Evolutionary conservation across 2,329 filamentous ascomycete species (phyloP).

Genomic region (Cryphonectria nitschkei): DNA sequence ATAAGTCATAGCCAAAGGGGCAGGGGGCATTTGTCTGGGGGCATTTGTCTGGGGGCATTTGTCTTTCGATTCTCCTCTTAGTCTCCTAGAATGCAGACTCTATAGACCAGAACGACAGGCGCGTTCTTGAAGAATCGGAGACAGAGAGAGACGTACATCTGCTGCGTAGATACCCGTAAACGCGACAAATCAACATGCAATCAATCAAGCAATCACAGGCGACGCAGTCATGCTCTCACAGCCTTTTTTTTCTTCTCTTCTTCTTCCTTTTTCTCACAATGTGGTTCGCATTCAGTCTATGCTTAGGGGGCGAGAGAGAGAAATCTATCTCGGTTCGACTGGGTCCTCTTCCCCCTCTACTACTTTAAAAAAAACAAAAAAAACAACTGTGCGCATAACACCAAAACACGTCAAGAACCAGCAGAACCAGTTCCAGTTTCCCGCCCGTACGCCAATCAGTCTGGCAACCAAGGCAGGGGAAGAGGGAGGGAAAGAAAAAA

Average conservation of each 20-base stretch:
- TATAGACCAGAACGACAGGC: neutral
- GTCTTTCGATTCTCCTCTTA: neutral
- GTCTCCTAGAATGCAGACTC: neutral
- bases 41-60: neutral
- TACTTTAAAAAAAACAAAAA: neutral
- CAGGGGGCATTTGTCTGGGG: neutral
- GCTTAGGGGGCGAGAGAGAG: neutral
- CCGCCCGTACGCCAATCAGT: neutral
- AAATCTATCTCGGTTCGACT: neutral
- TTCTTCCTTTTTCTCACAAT: neutral
- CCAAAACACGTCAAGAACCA: neutral
- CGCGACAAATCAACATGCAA: neutral
- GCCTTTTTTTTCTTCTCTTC: neutral
- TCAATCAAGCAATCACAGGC: neutral
- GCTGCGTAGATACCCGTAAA: constrained; percentile 3
- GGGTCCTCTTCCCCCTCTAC: neutral
- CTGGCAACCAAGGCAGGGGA: neutral
- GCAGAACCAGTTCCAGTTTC: neutral
- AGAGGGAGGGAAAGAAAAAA: neutral
- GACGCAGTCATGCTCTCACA: neutral
- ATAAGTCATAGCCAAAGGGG: neutral
- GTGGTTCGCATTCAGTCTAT: neutral
- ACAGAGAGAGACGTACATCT: neutral
- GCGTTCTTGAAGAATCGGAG: neutral
- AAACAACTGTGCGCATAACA: neutral